Conservation (phyloP, 2,329 filamentous ascomycete species). For the Sordariomycetes sp. region DNA sequence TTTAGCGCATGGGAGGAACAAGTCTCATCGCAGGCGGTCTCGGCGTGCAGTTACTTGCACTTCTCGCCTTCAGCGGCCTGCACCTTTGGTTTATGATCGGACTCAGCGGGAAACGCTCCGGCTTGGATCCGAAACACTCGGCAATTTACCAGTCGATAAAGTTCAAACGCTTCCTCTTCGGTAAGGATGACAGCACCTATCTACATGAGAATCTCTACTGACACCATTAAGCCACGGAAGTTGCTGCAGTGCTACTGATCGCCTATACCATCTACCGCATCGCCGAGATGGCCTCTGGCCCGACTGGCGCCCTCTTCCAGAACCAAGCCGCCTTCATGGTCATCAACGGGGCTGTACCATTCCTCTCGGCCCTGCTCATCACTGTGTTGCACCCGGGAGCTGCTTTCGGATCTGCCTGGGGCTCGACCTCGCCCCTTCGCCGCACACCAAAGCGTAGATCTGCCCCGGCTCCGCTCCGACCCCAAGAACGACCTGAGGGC, state of each 20-base stretch:
- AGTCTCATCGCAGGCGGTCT: constrained; percentile 34
- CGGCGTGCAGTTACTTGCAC: constrained; percentile 29
- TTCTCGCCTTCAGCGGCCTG: constrained; percentile 27
- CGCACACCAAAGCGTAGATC: constrained; percentile 10
- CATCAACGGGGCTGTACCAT: constrained; percentile 29
- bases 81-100: constrained; percentile 30
- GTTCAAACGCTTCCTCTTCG: constrained; percentile 34
- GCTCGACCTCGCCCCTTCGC: constrained; percentile 22
- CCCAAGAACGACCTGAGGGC: constrained; percentile 6
- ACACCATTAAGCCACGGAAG: constrained; percentile 22
- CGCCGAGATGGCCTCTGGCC: constrained; percentile 25
- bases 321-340: constrained; percentile 27
- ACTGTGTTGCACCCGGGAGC: constrained; percentile 25
- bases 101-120: constrained; percentile 24
- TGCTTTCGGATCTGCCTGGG: constrained; percentile 30
- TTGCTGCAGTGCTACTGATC: constrained; percentile 25
- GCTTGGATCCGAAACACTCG: constrained; percentile 27
- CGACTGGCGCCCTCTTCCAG: constrained; percentile 23
- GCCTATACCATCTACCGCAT: constrained; percentile 30
- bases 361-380: constrained; percentile 24
- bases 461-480: constrained; percentile 9
- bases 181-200: constrained; percentile 20
- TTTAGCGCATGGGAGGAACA: constrained; percentile 21
- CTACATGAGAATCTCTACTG: background rate
- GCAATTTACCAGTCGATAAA: constrained; percentile 28